Base-by-base conservation (phyloP, 192 early-diverging fungal species). In the Coemansia nantahalensis region DNA sequence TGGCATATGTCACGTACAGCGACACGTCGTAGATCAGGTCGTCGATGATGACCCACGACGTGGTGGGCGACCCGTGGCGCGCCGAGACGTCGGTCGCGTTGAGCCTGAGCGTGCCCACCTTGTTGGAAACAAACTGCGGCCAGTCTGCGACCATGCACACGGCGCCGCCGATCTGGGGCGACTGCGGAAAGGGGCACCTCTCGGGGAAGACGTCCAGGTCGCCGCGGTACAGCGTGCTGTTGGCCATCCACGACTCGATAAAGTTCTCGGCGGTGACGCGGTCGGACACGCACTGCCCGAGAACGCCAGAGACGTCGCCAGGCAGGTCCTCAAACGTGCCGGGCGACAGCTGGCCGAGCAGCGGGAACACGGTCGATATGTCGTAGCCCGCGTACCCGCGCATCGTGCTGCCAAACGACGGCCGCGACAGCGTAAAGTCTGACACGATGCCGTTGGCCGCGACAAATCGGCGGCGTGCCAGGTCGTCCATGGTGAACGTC, bases 401-500 rank as follows among this genome's bases (percentile, higher is more conserved):
- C 72, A 76, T 76, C 31, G 48, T 33, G 34, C 42, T 40, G 1
- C 65, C 64, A 34, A 76, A 68, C 40, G 51, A 42, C 3, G 42
- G 45, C 24, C 48, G 72, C 15, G 60, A 55, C 36, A 76, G 54
- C 15, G 44, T 42, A 61, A 76, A 76, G 49, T 76, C 72, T 4
- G 72, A 52, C 22, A 76, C 72, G 13, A 76, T 50, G 39, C 72
- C 72, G 56, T 76, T 76, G 23, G 72, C 72, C 12, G 56, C 47
- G 8, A 68, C 65, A 53, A 76, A 76, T 21, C 43, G 40, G 40
- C 72, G 64, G 18, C 47, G 33, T 10, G 15, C 39, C 8, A 68
- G 24, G 35, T 76, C 38, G 21, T 28, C 48, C n/a, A 46, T 5
- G 18, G 72, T 76, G 17, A 76, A 76, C 18, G 72, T 76, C 52